Evolutionary conservation across 2,329 filamentous ascomycete genomes (phyloP).

Genomic region (Polychaeton citri): DNA sequence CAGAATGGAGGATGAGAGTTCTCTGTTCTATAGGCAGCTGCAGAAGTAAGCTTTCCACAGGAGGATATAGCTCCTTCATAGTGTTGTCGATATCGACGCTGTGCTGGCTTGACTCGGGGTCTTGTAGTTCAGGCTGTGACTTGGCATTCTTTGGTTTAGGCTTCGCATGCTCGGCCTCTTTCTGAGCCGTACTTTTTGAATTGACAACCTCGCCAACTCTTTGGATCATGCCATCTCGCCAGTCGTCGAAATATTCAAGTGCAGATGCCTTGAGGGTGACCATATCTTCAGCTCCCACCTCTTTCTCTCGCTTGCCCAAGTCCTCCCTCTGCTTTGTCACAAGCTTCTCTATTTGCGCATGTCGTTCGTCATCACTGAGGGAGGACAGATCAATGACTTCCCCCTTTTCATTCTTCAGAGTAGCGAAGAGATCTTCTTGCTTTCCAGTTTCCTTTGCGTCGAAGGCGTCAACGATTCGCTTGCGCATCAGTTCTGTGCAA

Average conservation of each 20-base stretch:
- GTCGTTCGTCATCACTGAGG: slow-evolving; percentile 2
- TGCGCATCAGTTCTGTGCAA: slow-evolving; percentile 32
- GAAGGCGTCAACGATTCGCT: slow-evolving; percentile 30
- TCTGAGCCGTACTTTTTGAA: slow-evolving; percentile 18
- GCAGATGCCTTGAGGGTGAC: slow-evolving; percentile 57
- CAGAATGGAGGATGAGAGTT: slow-evolving; percentile 23
- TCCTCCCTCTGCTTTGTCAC: slow-evolving; percentile 16
- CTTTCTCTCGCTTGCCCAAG: slow-evolving; percentile 30
- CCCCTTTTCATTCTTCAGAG: slow-evolving; percentile 18
- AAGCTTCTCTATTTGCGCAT: slow-evolving; percentile 2
- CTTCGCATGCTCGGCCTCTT: slow-evolving; percentile 24
- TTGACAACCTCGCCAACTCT: slow-evolving; percentile 56
- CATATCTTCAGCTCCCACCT: slow-evolving; percentile 38
- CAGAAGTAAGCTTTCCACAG: slow-evolving; percentile 23
- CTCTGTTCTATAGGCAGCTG: slow-evolving; percentile 22
- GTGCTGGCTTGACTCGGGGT: slow-evolving; percentile 14
- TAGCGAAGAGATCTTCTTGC: slow-evolving; percentile 11
- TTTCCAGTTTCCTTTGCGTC: slow-evolving; percentile 22
- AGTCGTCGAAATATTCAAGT: slow-evolving; percentile 62
- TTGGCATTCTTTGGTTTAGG: slow-evolving; percentile 13
- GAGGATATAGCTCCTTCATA: slow-evolving; percentile 21
- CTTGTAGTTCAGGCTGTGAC: slow-evolving; percentile 5
- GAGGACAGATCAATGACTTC: slow-evolving; percentile 4
- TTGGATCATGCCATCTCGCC: slow-evolving; percentile 57
- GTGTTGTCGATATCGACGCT: slow-evolving; percentile 13